Evolutionary conservation across 805 yeast genomes (phyloP).

Genomic region (Limtongia smithiae): DNA sequence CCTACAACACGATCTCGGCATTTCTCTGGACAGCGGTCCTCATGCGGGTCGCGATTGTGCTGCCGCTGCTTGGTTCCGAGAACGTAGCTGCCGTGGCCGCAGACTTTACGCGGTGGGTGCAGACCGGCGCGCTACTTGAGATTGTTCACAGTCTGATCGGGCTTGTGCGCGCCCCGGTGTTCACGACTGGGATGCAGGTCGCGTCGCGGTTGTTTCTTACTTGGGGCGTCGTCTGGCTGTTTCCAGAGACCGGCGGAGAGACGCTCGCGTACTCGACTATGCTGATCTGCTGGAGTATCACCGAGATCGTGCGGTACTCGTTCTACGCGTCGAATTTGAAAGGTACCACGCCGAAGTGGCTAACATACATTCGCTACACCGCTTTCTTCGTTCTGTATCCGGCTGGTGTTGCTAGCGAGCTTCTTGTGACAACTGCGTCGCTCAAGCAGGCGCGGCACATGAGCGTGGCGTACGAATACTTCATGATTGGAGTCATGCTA

Average conservation of each 20-base stretch:
- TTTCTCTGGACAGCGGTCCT: conserved; percentile 53
- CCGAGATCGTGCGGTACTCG: conserved; percentile 88
- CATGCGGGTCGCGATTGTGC: conserved; percentile 42
- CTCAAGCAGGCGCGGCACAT: conserved; percentile 58
- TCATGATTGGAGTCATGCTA: conserved; percentile 54
- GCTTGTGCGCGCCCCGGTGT: conserved; percentile 74
- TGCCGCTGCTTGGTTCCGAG: conserved; percentile 58
- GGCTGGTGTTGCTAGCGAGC: conserved; percentile 84
- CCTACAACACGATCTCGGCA: conserved; percentile 54
- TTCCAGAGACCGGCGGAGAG: conserved; percentile 70
- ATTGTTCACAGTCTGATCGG: conserved; percentile 63
- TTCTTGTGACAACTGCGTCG: conserved; percentile 63
- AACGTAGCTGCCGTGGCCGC: conserved; percentile 58
- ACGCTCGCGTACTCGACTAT: conserved; percentile 56
- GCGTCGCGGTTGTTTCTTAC: conserved; percentile 78
- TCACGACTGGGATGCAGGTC: conserved; percentile 85
- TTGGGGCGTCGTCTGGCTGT: conserved; percentile 70
- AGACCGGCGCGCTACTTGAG: conserved; percentile 76
- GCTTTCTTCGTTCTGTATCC: conserved; percentile 83
- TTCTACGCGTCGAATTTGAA: conserved; percentile 72
- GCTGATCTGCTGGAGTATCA: conserved; percentile 82
- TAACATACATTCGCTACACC: conserved; percentile 77
- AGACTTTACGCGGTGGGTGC: conserved; percentile 60
- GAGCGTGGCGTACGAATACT: conserved; percentile 48
- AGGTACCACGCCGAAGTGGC: conserved; percentile 53